Base-by-base conservation (phyloP, 352 stramenopile species). In the Thalassiosira tumida region DNA sequence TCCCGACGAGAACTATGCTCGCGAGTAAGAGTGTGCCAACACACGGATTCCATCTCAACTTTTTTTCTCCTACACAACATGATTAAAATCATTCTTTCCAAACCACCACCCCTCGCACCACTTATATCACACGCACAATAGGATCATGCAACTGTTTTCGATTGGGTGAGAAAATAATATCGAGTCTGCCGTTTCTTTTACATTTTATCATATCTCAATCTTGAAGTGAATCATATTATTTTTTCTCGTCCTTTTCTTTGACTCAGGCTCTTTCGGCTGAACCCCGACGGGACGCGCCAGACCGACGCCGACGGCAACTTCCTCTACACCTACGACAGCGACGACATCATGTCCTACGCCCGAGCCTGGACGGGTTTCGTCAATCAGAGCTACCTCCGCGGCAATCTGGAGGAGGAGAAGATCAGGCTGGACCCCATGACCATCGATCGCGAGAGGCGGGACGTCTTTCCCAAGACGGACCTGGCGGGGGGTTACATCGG, bases 311-410 rank as follows among this genome's bases (percentile, higher is more conserved):
- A 93, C 43, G 90, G 88, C 17, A 84, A 94, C 41, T 64, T 65
- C 29, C 65, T 96, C 0, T 29, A 77, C 31, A 94, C 89, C 1
- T 97, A 97, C 75, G 75, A 26, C n/a, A 95, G 90, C 67, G 93
- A 96, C 31, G 95, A 97, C 69, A 96, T 97, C 54, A 64, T 95
- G 43, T 69, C 47, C 17, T 91, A 90, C 29, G 79, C 92, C 2
- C 76, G 94, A 37, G 84, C 84, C n/a, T 96, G 93, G 92, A 96
- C 94, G 33, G 94, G 94, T 17, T 95, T 96, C 76, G 76, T 76
- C 5, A 29, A 29, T 2, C 81, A 85, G 35, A 2, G 2, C 14
- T 15, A 78, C 41, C 21, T 5, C n/a, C 38, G 78, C 33, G 78
- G 78, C 38, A 85, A 85, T 15, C 29, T 40, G 31, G 67, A 84